Conservation (phyloP, 129 eudicot species). For the Kitagawia praeruptora region DNA sequence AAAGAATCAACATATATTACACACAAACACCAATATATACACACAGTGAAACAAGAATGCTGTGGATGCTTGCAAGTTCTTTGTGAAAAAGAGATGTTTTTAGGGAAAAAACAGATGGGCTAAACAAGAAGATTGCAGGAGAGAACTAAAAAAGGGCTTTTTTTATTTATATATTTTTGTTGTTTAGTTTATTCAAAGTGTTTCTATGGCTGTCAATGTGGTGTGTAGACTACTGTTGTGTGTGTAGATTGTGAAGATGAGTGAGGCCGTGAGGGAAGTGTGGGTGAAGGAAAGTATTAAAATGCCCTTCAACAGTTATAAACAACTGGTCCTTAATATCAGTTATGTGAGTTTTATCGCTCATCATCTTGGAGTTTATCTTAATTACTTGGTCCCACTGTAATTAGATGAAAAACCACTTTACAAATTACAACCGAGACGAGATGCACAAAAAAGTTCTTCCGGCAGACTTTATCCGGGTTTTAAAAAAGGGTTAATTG, state of each 20-base stretch:
- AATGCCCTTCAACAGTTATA: neutral
- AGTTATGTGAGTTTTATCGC: neutral
- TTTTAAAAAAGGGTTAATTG: too few relatives aligned
- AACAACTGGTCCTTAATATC: neutral
- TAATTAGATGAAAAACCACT: too few relatives aligned
- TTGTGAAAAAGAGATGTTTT: neutral
- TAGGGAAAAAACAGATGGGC: neutral
- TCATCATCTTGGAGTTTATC: neutral
- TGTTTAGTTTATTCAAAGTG: neutral
- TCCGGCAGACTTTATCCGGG: too few relatives aligned
- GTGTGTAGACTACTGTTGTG: neutral
- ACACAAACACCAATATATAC: neutral
- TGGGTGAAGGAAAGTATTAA: neutral
- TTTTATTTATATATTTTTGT: neutral
- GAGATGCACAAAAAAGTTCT: too few relatives aligned
- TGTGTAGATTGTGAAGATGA: neutral
- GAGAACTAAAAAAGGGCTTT: neutral
- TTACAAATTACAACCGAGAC: too few relatives aligned
- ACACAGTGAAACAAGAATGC: neutral
- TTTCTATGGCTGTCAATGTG: conserved; percentile 4
- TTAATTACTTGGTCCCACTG: neutral
- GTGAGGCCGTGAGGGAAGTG: neutral
- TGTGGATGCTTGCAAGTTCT: conserved; percentile 4
- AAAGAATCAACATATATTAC: neutral
- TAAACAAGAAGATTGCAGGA: neutral